Percentiles rank a stretch among this genome's conserved stretches.
phyloP scores from a whole-genome alignment of 495 filamentous ascomycete genomes.

The Stereocaulon alpinum region DNA sequence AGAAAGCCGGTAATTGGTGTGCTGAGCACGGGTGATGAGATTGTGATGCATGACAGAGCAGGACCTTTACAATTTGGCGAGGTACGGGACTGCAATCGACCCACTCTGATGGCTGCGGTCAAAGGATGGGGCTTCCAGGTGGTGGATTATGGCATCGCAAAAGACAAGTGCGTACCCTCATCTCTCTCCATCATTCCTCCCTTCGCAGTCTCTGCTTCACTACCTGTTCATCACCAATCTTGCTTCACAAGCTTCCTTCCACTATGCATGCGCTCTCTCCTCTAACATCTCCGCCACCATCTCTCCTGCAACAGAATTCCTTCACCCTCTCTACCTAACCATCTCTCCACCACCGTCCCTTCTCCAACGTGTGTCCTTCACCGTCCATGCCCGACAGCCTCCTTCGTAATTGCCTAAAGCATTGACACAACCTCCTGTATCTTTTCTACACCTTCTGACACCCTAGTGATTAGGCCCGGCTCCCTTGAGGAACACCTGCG shows the following conservation, averaged over 20 bases:
- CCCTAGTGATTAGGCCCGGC: slow-evolving; percentile 37
- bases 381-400: too few species aligned
- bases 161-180: slow-evolving; percentile 47
- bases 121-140: slow-evolving; percentile 66
- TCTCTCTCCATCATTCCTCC: background rate
- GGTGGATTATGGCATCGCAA: slow-evolving; percentile 78
- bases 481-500: slow-evolving; percentile 68
- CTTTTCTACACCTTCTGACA: background rate
- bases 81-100: slow-evolving; percentile 87
- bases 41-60: slow-evolving; percentile 63
- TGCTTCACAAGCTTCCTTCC: too few species aligned
- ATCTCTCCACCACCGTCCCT: too few species aligned
- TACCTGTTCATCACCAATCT: too few species aligned
- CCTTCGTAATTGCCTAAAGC: too few species aligned
- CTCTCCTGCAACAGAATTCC: background rate
- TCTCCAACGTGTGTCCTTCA: too few species aligned
- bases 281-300: background rate
- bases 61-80: slow-evolving; percentile 61
- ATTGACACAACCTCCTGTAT: too few species aligned
- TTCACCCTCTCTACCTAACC: background rate
- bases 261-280: background rate
- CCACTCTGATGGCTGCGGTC: slow-evolving; percentile 69
- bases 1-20: slow-evolving; percentile 72
- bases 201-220: background rate
- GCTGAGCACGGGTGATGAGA: slow-evolving; percentile 89